Evolutionary conservation across 2,329 filamentous ascomycete species (phyloP).

Genomic region (Penicillium sp.): DNA sequence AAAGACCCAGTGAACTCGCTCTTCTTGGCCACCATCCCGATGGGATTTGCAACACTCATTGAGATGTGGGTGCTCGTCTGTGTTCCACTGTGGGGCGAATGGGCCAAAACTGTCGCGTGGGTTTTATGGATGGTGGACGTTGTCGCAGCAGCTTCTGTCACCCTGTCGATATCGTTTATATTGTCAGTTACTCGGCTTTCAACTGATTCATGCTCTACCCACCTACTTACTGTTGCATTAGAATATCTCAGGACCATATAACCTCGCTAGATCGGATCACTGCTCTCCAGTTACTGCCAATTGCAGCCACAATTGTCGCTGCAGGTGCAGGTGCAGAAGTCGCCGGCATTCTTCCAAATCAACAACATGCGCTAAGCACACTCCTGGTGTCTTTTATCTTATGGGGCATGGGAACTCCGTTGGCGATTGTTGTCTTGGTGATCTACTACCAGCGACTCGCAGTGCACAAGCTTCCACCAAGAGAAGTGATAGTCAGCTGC

Average conservation of each 20-base stretch:
- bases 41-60: slow-evolving; percentile 66
- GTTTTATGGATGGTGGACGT: slow-evolving; percentile 54
- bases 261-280: slow-evolving; percentile 59
- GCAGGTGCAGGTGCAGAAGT: slow-evolving; percentile 66
- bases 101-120: slow-evolving; percentile 52
- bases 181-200: slow-evolving; percentile 44
- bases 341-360: slow-evolving; percentile 59
- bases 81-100: slow-evolving; percentile 56
- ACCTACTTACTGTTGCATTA: slow-evolving; percentile 29
- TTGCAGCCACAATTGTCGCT: slow-evolving; percentile 67
- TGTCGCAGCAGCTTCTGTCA: slow-evolving; percentile 45
- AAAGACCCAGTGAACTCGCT: slow-evolving; percentile 64
- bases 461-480: slow-evolving; percentile 65
- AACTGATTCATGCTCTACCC: not conserved
- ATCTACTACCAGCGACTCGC: slow-evolving; percentile 71
- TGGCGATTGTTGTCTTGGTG: slow-evolving; percentile 64
- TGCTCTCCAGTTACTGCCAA: slow-evolving; percentile 65
- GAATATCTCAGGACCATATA: slow-evolving; percentile 37
- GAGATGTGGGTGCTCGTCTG: slow-evolving; percentile 63
- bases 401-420: slow-evolving; percentile 64
- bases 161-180: slow-evolving; percentile 54
- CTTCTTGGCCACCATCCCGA: slow-evolving; percentile 65
- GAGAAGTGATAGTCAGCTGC: slow-evolving; percentile 67
- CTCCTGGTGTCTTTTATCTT: slow-evolving; percentile 67
- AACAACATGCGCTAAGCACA: slow-evolving; percentile 60